Evolutionary conservation across 2,329 filamentous ascomycete genomes (phyloP).

Genomic region (Ceratocystis alfenasii): DNA sequence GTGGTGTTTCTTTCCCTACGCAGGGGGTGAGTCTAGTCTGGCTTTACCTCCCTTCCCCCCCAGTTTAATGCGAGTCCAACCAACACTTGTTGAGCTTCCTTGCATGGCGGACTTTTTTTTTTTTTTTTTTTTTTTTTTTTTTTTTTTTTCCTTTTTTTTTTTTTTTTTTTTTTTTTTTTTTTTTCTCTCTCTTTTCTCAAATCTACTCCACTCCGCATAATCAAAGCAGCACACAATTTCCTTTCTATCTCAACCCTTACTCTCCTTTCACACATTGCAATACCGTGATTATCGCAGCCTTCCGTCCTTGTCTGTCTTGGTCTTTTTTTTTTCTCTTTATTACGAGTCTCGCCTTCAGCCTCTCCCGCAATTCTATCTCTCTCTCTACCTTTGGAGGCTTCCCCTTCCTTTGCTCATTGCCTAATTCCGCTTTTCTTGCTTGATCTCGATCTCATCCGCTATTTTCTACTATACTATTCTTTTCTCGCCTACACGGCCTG

Average conservation of each 20-base stretch:
- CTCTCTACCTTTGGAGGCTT: not conserved
- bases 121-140: too few species aligned
- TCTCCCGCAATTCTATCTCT: not conserved
- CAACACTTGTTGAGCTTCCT: too few species aligned
- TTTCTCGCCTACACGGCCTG: not conserved
- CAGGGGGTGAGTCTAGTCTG: too few species aligned
- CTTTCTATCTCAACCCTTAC: constrained; percentile 10
- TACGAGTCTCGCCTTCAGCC: not conserved
- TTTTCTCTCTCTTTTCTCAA: constrained; percentile 9
- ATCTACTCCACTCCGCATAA: constrained; percentile 8
- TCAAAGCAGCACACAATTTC: constrained; percentile 11
- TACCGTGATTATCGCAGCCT: not conserved
- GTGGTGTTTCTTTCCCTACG: too few species aligned
- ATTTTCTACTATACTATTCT: not conserved
- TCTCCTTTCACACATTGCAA: constrained; percentile 13
- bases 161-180: not conserved
- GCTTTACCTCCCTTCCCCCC: too few species aligned
- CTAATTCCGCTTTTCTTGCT: not conserved
- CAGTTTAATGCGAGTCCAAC: too few species aligned
- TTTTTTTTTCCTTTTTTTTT: not conserved
- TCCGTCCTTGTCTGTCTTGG: not conserved
- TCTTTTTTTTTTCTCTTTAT: constrained; percentile 6
- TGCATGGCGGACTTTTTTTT: too few species aligned
- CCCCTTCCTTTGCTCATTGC: not conserved
- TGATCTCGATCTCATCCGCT: not conserved